These are phyloP conservation scores for Penicillium cinerascens DNA, from an alignment of 495 filamentous ascomycete genomes.

Conservation along the genomic window DNA sequence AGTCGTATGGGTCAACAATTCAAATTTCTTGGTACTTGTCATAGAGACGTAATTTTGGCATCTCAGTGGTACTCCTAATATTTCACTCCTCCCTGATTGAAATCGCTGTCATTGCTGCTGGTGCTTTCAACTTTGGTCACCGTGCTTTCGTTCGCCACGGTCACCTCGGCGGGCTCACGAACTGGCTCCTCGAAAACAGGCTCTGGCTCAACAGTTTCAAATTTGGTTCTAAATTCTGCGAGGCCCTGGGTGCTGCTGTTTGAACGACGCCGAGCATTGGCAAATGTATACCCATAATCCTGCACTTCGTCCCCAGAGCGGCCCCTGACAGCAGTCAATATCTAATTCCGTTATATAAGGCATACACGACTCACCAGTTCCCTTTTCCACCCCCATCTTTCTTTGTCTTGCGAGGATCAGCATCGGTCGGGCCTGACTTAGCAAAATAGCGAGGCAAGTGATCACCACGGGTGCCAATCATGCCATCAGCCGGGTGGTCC, in stretches of 20 bases:
- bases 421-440: conserved; percentile 77
- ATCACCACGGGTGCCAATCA: conserved; percentile 62
- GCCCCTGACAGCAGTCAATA: conserved; percentile 56
- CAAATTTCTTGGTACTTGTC: neutral
- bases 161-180: conserved; percentile 54
- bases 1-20: neutral
- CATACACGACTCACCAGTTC: conserved; percentile 69
- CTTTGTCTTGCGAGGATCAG: conserved; percentile 89
- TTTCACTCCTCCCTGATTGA: conserved; percentile 12
- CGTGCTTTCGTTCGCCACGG: conserved; percentile 2
- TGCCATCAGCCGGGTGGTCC: conserved; percentile 70
- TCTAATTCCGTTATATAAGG: neutral
- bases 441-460: conserved; percentile 87
- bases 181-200: conserved; percentile 85
- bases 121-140: conserved; percentile 26
- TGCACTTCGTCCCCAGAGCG: conserved; percentile 76
- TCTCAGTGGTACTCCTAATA: neutral
- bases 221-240: conserved; percentile 79
- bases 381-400: conserved; percentile 91
- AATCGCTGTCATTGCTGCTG: conserved; percentile 20
- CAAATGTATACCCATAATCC: conserved; percentile 73
- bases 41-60: neutral
- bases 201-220: conserved; percentile 77
- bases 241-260: conserved; percentile 75
- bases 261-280: conserved; percentile 85